Evolutionary conservation across 106 monocot species (phyloP).

Genomic region (Amphibolis antarctica): DNA sequence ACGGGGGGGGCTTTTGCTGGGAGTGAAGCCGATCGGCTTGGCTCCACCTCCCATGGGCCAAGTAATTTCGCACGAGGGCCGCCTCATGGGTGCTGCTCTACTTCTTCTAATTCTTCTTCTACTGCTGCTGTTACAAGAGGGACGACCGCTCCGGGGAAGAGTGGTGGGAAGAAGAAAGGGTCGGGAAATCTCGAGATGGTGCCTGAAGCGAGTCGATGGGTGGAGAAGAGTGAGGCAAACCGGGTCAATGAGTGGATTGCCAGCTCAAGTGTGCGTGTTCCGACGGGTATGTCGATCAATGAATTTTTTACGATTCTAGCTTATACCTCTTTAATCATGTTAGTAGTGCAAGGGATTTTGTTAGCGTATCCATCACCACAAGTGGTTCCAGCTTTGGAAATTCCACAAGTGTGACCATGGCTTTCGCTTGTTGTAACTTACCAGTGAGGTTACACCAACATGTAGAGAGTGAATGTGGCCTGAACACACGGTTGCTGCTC

Average conservation of each 20-base stretch:
- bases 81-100: conserved; percentile 20
- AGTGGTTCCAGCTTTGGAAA: neutral
- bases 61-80: conserved; percentile 37
- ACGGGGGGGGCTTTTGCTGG: conserved; percentile 6
- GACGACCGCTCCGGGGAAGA: conserved; percentile 18
- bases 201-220: conserved; percentile 26
- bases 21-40: conserved; percentile 19
- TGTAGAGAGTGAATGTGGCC: too few relatives aligned
- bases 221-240: neutral
- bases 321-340: neutral
- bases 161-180: conserved; percentile 51
- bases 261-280: conserved; percentile 2
- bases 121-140: neutral
- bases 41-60: conserved; percentile 43
- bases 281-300: conserved; percentile 11
- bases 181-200: conserved; percentile 25
- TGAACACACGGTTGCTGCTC: too few relatives aligned
- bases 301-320: neutral
- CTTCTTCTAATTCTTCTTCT: conserved; percentile 17
- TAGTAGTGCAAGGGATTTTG: neutral
- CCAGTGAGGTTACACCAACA: neutral
- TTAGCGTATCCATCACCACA: neutral
- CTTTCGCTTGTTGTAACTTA: neutral
- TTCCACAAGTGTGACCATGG: neutral
- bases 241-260: conserved; percentile 9